phyloP scores from a whole-genome alignment of 2,329 filamentous ascomycete species.

The Biscogniauxia mediterranea region DNA sequence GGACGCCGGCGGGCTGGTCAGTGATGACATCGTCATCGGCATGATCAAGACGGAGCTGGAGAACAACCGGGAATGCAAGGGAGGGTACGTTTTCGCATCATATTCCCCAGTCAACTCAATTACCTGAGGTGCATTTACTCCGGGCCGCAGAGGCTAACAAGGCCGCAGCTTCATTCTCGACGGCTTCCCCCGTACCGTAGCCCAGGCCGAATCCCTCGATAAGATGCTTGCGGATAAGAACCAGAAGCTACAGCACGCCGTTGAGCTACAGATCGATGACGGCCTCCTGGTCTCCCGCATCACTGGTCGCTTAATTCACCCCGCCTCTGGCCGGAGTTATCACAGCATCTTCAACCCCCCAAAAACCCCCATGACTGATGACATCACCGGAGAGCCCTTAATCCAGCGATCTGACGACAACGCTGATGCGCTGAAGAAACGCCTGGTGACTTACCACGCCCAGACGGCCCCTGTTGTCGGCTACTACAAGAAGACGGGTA shows the following conservation, averaged over 20 bases:
- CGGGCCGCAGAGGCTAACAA: conserved; percentile 19
- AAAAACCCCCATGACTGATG: conserved; percentile 90
- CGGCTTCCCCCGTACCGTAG: conserved; percentile 94
- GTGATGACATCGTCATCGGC: conserved; percentile 98
- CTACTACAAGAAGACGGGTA: conserved; percentile 97
- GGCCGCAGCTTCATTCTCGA: conserved; percentile 90
- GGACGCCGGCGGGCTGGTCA: conserved; percentile 96
- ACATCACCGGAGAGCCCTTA: conserved; percentile 92
- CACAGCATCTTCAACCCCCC: conserved; percentile 99
- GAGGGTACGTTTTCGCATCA: conserved; percentile 65
- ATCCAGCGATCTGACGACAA: conserved; percentile 98
- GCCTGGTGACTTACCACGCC: conserved; percentile 85
- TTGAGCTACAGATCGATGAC: conserved; percentile 97
- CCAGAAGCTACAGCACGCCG: conserved; percentile 87
- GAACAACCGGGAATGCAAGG: conserved; percentile 91
- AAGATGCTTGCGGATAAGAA: conserved; percentile 77
- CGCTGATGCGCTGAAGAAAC: conserved; percentile 92
- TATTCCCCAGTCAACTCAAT: conserved; percentile 18
- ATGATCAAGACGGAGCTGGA: conserved; percentile 99
- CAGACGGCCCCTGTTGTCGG: conserved; percentile 90
- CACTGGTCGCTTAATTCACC: conserved; percentile 93
- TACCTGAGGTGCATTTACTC: conserved; percentile 4
- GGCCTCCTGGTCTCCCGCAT: conserved; percentile 90
- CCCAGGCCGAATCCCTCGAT: conserved; percentile 92
- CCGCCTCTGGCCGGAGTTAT: conserved; percentile 92